phyloP scores from a whole-genome alignment of 169 alveolate genomes.

The Miamiensis avidus region DNA sequence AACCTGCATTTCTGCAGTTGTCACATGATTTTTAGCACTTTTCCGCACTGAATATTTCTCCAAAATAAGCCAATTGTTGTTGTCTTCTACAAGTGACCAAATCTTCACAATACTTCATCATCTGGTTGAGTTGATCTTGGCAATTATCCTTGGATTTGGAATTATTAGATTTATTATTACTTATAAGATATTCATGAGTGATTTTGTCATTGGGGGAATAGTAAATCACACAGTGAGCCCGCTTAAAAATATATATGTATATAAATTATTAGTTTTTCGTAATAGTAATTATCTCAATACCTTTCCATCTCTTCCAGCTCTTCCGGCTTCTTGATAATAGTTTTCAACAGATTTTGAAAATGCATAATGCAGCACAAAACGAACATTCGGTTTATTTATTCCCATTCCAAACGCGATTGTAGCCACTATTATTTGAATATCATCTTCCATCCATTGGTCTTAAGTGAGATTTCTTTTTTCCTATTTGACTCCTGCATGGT shows the following conservation, averaged over 20 bases:
- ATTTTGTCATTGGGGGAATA: constrained; percentile 72
- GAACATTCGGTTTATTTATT: constrained; percentile 97
- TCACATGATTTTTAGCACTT: constrained; percentile 77
- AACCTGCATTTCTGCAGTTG: constrained; percentile 73
- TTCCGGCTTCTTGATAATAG: constrained; percentile 97
- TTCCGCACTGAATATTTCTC: constrained; percentile 72
- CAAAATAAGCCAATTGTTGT: constrained; percentile 70
- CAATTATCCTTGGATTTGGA: constrained; percentile 63
- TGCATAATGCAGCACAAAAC: constrained; percentile 97
- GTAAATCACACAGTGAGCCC: constrained; percentile 72
- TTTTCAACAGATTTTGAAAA: constrained; percentile 97
- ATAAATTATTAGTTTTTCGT: too few relatives aligned
- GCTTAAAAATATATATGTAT: background rate
- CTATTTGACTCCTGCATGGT: constrained; percentile 85
- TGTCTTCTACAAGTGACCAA: constrained; percentile 73
- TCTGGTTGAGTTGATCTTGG: constrained; percentile 50
- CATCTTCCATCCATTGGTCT: constrained; percentile 92
- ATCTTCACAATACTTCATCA: constrained; percentile 80
- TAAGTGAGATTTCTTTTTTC: constrained; percentile 79
- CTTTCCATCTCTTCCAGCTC: constrained; percentile 99
- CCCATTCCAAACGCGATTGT: constrained; percentile 99
- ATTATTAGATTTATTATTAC: constrained; percentile 53
- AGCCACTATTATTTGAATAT: constrained; percentile 87
- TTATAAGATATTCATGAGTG: constrained; percentile 65
- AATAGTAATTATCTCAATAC: too few relatives aligned